These are phyloP conservation scores for Fusarium globosum DNA, from an alignment of 2,329 filamentous ascomycete genomes.

Conservation along the genomic window DNA sequence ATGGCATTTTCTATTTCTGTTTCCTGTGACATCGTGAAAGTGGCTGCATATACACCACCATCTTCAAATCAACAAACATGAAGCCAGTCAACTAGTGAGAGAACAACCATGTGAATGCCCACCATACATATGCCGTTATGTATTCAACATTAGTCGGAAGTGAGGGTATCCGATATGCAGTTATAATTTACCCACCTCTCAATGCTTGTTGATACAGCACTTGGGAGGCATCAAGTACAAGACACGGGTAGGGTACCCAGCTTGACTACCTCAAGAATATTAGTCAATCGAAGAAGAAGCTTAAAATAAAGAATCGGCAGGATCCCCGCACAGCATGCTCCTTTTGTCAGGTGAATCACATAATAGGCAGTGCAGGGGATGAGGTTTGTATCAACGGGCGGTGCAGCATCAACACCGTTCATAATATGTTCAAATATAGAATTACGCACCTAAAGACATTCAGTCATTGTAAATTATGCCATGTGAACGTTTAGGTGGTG, in stretches of 20 bases:
- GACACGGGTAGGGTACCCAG: conserved; percentile 4
- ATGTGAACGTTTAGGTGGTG: conserved; percentile 8
- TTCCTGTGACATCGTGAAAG: conserved; percentile 10
- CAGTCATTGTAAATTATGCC: conserved; percentile 15
- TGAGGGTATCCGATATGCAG: background rate
- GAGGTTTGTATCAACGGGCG: background rate
- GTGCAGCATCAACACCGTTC: background rate
- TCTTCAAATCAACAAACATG: background rate
- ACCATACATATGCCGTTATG: background rate
- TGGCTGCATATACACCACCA: conserved; percentile 8
- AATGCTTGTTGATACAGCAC: background rate
- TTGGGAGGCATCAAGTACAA: background rate
- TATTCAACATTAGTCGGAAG: background rate
- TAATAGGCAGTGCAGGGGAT: background rate
- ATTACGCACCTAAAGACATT: background rate
- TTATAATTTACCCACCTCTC: background rate
- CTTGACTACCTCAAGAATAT: background rate
- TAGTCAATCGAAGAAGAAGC: background rate
- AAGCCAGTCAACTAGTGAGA: background rate
- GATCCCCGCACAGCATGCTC: conserved; percentile 33
- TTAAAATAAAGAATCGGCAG: background rate
- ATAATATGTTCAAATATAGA: background rate
- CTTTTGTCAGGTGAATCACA: conserved; percentile 19
- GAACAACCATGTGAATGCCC: background rate
- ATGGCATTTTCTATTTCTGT: conserved; percentile 38